A percentile compares a stretch with the other conserved stretches of the same genome.
phyloP scores from a whole-genome alignment of 768 basidiomycete species.

The Tubosaeta sp. region DNA sequence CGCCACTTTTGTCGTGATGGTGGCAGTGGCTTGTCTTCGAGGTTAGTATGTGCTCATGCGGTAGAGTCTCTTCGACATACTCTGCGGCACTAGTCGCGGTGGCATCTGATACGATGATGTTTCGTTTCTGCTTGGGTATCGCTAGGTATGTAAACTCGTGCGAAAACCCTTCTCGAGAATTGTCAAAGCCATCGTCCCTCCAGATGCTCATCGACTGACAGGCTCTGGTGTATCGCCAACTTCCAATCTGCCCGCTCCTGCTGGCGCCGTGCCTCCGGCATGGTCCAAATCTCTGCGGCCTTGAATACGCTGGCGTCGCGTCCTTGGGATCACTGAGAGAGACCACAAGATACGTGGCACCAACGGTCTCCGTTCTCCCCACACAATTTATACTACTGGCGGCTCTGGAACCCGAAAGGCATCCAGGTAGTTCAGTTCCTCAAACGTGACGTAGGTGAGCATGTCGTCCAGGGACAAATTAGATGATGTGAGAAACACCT shows the following conservation, averaged over 20 bases:
- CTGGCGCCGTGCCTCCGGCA: conserved; percentile 20
- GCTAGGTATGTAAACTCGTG: conserved; percentile 33
- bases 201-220: conserved; percentile 31
- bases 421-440: conserved; percentile 39
- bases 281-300: conserved; percentile 34
- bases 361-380: conserved; percentile 36
- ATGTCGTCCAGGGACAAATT: conserved; percentile 29
- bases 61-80: conserved; percentile 54
- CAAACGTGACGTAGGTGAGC: conserved; percentile 49
- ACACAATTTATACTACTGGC: conserved; percentile 39
- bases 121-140: conserved; percentile 44
- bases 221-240: conserved; percentile 31
- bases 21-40: too few species aligned
- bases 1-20: too few species aligned
- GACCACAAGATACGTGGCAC: conserved; percentile 37
- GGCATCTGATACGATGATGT: conserved; percentile 44
- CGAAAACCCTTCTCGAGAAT: conserved; percentile 31
- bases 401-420: conserved; percentile 43
- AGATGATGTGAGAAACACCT: conserved; percentile 18
- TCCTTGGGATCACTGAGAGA: conserved; percentile 46
- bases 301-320: conserved; percentile 41
- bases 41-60: too few species aligned
- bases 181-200: conserved; percentile 37
- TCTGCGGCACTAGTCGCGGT: conserved; percentile 72
- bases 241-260: conserved; percentile 36